Evolutionary conservation across 169 alveolate species (phyloP).

Genomic region (Sarcocystis neurona): DNA sequence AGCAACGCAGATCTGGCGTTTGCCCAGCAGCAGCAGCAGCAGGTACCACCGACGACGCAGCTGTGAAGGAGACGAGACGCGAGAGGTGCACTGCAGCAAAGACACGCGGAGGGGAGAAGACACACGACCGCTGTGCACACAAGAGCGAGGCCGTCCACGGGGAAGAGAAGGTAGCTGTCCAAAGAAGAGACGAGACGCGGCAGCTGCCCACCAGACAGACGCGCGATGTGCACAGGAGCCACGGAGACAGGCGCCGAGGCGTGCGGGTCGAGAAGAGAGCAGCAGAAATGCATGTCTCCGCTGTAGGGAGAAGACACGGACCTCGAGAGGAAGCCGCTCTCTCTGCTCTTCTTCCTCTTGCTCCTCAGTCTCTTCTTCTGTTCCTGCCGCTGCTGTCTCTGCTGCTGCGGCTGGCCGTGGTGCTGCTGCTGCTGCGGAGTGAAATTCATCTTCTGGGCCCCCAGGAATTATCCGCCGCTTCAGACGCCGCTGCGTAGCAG

Average conservation of each 20-base stretch:
- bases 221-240: not conserved
- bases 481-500: no score
- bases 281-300: not conserved
- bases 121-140: not conserved
- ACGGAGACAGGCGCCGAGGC: not conserved
- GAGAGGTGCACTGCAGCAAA: not conserved
- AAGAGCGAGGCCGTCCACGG: not conserved
- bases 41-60: no score
- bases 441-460: no score
- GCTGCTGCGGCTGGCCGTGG: not conserved
- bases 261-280: not conserved
- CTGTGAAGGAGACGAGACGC: no score
- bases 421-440: no score
- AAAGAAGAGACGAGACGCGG: not conserved
- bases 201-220: not conserved
- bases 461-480: no score
- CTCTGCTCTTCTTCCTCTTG: not conserved
- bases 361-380: not conserved
- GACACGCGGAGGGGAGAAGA: not conserved
- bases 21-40: no score
- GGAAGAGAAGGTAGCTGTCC: not conserved
- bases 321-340: constrained; percentile 15
- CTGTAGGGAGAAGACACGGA: not conserved
- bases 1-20: no score
- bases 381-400: not conserved